A percentile compares a stretch with the other conserved stretches of the same genome.
phyloP scores from a whole-genome alignment of 495 filamentous ascomycete species.

The Terfezia boudieri region DNA sequence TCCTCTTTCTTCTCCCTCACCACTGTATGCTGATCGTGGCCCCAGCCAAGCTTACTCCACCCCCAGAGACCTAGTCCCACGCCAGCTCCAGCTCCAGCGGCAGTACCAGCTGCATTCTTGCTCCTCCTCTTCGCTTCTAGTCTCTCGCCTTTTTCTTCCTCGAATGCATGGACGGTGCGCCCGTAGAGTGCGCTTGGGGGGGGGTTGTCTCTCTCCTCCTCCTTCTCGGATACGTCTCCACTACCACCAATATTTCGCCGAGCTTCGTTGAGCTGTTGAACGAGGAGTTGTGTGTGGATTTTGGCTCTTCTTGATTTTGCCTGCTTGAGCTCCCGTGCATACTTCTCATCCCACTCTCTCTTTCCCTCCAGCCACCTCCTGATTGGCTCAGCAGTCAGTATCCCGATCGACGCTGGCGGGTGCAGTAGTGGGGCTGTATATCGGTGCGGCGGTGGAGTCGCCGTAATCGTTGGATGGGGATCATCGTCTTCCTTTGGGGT shows the following conservation, averaged over 20 bases:
- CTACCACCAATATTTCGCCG: conserved; percentile 12
- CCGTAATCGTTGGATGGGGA: not conserved
- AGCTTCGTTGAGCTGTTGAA: not conserved
- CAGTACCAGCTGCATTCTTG: not conserved
- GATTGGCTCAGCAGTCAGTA: conserved; percentile 58
- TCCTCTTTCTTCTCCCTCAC: not conserved
- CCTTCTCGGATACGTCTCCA: conserved; percentile 43
- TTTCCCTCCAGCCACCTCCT: conserved; percentile 61
- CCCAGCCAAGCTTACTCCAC: not conserved
- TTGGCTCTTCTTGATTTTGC: conserved; percentile 33
- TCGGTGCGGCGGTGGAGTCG: not conserved
- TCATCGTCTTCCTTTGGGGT: not conserved
- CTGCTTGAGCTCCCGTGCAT: conserved; percentile 36
- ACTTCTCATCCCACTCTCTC: conserved; percentile 46
- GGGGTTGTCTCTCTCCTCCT: conserved; percentile 46
- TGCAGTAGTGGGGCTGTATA: conserved; percentile 31
- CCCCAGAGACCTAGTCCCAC: not conserved
- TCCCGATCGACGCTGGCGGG: conserved; percentile 40
- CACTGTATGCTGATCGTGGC: not conserved
- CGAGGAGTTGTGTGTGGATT: not conserved
- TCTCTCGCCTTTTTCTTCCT: not conserved
- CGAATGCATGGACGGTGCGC: conserved; percentile 25
- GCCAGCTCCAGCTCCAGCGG: not conserved
- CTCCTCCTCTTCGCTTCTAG: not conserved
- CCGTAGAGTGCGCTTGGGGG: conserved; percentile 68